A percentile compares a stretch with the other conserved stretches of the same genome.
Evolutionary conservation across 768 basidiomycete species (phyloP).

Genomic region (Serendipita sp.): DNA sequence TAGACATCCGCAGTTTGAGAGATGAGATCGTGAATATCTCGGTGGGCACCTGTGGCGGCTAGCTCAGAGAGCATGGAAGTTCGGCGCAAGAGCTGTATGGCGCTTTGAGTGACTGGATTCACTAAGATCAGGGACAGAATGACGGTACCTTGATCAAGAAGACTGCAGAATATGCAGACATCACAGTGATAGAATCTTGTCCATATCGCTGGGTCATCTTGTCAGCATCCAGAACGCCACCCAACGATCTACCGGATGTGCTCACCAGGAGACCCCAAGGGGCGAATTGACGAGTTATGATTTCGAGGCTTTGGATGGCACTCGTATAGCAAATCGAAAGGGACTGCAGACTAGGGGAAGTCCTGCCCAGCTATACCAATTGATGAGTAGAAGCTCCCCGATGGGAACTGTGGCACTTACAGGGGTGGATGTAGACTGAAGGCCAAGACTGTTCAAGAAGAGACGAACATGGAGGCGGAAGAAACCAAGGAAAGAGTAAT

Average conservation of each 20-base stretch:
- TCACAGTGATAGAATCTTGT: constrained; percentile 69
- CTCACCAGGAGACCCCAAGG: constrained; percentile 57
- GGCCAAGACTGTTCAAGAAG: constrained; percentile 72
- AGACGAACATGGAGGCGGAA: constrained; percentile 66
- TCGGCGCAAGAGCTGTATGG: constrained; percentile 46
- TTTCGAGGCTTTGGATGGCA: constrained; percentile 51
- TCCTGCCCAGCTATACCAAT: constrained; percentile 31
- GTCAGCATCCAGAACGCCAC: constrained; percentile 7
- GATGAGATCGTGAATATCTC: constrained; percentile 51
- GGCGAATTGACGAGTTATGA: constrained; percentile 58
- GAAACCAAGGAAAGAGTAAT: constrained; percentile 54
- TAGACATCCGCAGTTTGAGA: constrained; percentile 62
- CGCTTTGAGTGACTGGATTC: background rate
- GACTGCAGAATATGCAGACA: constrained; percentile 76
- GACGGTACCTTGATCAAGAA: constrained; percentile 49
- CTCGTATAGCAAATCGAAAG: constrained; percentile 57
- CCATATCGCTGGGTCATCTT: constrained; percentile 44
- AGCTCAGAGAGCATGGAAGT: constrained; percentile 40
- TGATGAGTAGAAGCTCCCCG: background rate
- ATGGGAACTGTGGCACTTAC: constrained; percentile 22
- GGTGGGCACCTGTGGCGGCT: constrained; percentile 35
- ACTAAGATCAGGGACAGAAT: constrained; percentile 2
- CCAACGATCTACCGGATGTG: background rate
- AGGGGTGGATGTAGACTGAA: constrained; percentile 43
- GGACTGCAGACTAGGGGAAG: constrained; percentile 48